Evolutionary conservation across 1,139 yeast species (phyloP), one percentile per base, ranked within the genome.

Genomic region (Sugiyamaella pinicola): DNA sequence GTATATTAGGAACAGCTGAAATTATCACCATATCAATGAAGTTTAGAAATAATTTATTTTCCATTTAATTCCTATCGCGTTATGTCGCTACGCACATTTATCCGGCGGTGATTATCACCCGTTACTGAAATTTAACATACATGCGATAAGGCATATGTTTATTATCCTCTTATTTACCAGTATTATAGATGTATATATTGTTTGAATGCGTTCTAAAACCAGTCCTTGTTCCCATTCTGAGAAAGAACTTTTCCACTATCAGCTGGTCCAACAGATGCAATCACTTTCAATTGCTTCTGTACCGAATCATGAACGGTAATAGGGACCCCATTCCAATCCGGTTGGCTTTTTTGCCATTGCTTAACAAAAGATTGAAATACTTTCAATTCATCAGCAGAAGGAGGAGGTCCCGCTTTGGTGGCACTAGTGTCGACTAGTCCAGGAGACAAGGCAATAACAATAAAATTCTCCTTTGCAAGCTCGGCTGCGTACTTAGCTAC

Each of bases 341-440:
- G 49, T 9, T 46, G 13, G 18, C 19, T 26, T 13, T 21, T 33
- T 28, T 35, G 37, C 37, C 37, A 46, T 38, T 80, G 75, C 60
- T 79, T 77, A 65, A 87, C 81, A 69, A 79, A 87, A 41, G 69
- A 66, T 59, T 85, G 80, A 63, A 88, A 88, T 63, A 87, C 89
- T 41, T 69, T 64, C 63, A 87, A 87, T 61, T 87, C 80, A 0
- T 74, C 80, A 75, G 76, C 75, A 1, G 82, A 72, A 10, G 61
- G 61, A 7, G 49, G 49, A 12, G 41, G 33, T 2, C 45, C 43
- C 3, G 37, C 49, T n/a, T 19, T 37, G 31, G 49, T 46, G 7
- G 31, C 24, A 6, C 35, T 22, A n/a, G 57, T 54, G 12, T 39
- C 39, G 6, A 55, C 58, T 9, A 55, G 21, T 10, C 58, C 58